These are phyloP conservation scores for Cucurbita maxima DNA, from an alignment of 306 rosid genomes.

Conservation along the genomic window DNA sequence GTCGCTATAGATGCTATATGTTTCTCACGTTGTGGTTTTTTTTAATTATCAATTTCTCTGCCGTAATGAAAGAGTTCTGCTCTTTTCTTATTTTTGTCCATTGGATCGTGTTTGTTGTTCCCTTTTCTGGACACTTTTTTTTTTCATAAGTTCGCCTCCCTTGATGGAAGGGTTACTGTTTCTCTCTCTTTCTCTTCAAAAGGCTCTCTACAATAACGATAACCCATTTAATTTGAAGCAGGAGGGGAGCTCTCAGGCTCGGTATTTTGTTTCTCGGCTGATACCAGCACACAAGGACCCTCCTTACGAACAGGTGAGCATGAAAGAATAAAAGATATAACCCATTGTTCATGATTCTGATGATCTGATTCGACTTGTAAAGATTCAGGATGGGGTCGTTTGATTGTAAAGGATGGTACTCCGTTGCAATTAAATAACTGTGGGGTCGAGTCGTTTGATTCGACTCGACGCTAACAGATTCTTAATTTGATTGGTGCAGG, in stretches of 20 bases:
- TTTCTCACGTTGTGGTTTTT: neutral
- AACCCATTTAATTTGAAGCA: constrained; percentile 26
- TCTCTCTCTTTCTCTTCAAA: neutral
- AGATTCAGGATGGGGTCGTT: neutral
- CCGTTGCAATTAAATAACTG: too few relatives aligned
- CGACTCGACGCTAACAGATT: neutral
- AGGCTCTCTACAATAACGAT: constrained; percentile 5
- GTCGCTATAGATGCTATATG: neutral
- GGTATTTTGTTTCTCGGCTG: constrained; percentile 87
- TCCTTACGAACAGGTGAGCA: constrained; percentile 93
- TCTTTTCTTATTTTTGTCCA: neutral
- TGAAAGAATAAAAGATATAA: neutral
- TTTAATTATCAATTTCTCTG: neutral
- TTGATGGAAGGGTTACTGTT: neutral
- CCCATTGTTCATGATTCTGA: neutral
- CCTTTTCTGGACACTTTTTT: neutral
- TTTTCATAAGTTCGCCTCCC: neutral
- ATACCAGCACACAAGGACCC: constrained; percentile 97
- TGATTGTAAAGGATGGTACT: neutral
- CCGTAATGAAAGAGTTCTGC: neutral
- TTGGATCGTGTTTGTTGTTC: neutral
- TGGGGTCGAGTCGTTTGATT: neutral
- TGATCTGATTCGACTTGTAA: neutral
- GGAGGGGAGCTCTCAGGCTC: constrained; percentile 98
- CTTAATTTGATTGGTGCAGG: constrained; percentile 34